These are phyloP conservation scores for Ceriops decandra DNA, from an alignment of 345 rosid species.

Conservation along the genomic window DNA sequence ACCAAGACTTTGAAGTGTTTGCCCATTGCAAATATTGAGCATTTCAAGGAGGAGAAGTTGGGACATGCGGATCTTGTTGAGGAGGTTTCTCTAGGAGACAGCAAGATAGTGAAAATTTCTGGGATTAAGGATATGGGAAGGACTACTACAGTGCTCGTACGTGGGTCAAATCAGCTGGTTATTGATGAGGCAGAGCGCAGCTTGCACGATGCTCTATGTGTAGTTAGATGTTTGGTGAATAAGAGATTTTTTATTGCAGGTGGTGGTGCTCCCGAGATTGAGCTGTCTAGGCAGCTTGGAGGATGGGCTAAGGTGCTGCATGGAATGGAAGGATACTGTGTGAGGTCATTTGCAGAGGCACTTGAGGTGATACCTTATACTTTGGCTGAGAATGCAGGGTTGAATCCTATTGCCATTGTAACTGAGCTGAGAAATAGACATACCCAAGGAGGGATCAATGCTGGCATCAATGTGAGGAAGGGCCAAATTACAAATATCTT, in stretches of 20 bases:
- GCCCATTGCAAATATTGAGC: constrained; percentile 93
- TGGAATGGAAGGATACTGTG: constrained; percentile 97
- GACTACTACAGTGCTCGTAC: constrained; percentile 84
- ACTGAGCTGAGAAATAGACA: constrained; percentile 98
- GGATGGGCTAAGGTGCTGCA: constrained; percentile 97
- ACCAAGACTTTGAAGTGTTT: constrained; percentile 93
- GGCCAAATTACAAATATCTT: constrained; percentile 96
- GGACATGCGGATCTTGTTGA: constrained; percentile 89
- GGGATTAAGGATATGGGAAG: constrained; percentile 96
- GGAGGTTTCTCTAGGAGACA: constrained; percentile 86
- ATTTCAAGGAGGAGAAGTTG: constrained; percentile 84
- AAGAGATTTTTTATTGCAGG: constrained; percentile 96
- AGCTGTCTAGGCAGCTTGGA: constrained; percentile 92
- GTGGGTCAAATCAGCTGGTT: constrained; percentile 87
- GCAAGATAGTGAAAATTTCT: constrained; percentile 83
- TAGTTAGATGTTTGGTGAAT: constrained; percentile 85
- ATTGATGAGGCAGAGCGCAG: constrained; percentile 97
- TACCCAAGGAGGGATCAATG: constrained; percentile 90
- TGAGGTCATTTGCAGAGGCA: constrained; percentile 86
- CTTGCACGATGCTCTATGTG: constrained; percentile 92
- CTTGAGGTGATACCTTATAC: constrained; percentile 96
- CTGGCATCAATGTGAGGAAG: constrained; percentile 97
- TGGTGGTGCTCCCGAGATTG: constrained; percentile 99
- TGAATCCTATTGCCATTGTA: constrained; percentile 90
- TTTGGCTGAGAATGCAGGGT: constrained; percentile 92